These are phyloP conservation scores for Candida ficus DNA, from an alignment of 805 yeast genomes.

Conservation along the genomic window DNA sequence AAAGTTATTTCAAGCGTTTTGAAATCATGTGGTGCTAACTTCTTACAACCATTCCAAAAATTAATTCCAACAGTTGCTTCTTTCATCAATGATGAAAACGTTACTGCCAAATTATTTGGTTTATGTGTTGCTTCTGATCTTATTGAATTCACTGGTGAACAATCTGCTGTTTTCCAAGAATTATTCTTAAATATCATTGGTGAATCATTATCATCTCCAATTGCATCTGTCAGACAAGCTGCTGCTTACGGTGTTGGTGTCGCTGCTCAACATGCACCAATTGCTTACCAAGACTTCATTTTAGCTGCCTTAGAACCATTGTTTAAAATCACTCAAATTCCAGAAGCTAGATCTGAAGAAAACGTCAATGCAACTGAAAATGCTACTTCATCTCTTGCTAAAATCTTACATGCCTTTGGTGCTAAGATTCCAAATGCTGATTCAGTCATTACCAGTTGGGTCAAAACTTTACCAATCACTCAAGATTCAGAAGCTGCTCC, in stretches of 20 bases:
- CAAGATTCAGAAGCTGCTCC: conserved; percentile 89
- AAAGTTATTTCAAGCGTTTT: conserved; percentile 68
- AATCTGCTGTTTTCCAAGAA: conserved; percentile 58
- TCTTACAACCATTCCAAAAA: conserved; percentile 59
- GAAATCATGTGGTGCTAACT: conserved; percentile 51
- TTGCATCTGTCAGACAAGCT: conserved; percentile 77
- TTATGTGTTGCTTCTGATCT: conserved; percentile 76
- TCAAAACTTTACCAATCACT: conserved; percentile 72
- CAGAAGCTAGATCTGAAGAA: conserved; percentile 83
- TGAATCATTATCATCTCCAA: conserved; percentile 60
- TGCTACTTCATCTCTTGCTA: conserved; percentile 77
- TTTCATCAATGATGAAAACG: conserved; percentile 60
- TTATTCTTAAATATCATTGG: conserved; percentile 58
- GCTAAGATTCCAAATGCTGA: conserved; percentile 54
- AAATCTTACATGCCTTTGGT: conserved; percentile 66
- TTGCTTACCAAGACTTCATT: conserved; percentile 54
- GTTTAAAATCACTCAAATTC: conserved; percentile 63
- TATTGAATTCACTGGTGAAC: conserved; percentile 72
- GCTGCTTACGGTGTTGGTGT: conserved; percentile 82
- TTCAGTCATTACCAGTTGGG: conserved; percentile 68
- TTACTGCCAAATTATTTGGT: conserved; percentile 70
- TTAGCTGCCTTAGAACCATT: conserved; percentile 70
- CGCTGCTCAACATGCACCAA: conserved; percentile 79
- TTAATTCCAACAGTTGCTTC: conserved; percentile 59
- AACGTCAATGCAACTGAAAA: conserved; percentile 85